Evolutionary conservation across 345 rosid genomes (phyloP).

Genomic region (Gossypium anomalum): DNA sequence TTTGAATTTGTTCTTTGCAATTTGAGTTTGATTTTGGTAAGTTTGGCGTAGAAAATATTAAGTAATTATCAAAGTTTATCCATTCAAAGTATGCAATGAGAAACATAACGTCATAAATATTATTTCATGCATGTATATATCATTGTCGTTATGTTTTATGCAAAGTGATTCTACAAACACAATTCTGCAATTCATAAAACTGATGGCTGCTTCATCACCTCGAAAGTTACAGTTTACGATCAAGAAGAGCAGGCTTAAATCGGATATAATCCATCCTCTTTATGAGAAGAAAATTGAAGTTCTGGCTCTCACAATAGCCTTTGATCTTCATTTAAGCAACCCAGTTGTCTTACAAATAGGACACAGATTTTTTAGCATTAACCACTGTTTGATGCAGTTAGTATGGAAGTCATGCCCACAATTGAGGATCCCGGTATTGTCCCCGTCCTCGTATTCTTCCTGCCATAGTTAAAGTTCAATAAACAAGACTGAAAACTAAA

Average conservation of each 20-base stretch:
- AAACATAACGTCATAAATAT: constrained; percentile 4
- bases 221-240: not conserved
- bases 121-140: constrained; percentile 1
- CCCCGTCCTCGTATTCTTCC: constrained; percentile 81
- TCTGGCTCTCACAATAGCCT: not conserved
- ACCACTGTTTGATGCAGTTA: constrained; percentile 79
- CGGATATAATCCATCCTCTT: constrained; percentile 7
- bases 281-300: constrained; percentile 15
- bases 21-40: not conserved
- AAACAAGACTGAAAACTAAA: not conserved
- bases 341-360: constrained; percentile 84
- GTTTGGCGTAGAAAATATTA: not conserved
- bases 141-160: constrained; percentile 17
- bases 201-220: not conserved
- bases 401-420: constrained; percentile 83
- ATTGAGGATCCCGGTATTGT: constrained; percentile 64
- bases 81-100: too few relatives aligned
- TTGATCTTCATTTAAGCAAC: constrained; percentile 30
- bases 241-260: constrained; percentile 2
- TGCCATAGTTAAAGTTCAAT: constrained; percentile 25
- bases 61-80: not conserved
- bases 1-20: too few relatives aligned
- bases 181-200: constrained; percentile 17
- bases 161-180: constrained; percentile 13
- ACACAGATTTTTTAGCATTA: constrained; percentile 74